Conservation (phyloP, 2,329 filamentous ascomycete genomes). For the Talaromyces sp. region DNA sequence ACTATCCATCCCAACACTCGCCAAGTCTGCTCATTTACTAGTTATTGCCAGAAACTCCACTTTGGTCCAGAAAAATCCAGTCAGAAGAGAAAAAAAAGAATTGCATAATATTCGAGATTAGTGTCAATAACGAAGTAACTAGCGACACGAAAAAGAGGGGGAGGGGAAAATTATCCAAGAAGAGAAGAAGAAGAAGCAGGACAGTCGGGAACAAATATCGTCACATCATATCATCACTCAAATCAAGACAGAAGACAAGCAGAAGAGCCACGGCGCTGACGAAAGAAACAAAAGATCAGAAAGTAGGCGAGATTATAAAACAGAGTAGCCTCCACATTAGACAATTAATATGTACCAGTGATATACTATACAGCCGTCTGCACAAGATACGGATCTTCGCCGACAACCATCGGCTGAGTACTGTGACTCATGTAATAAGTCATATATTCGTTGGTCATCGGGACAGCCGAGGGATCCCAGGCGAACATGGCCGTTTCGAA, state of each 20-base stretch:
- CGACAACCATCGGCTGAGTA: slow-evolving; percentile 28
- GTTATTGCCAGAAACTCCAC: background rate
- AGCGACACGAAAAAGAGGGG: background rate
- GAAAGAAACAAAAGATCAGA: slow-evolving; percentile 9
- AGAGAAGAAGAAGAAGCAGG: background rate
- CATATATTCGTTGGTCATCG: slow-evolving; percentile 30
- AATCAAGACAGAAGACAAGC: background rate
- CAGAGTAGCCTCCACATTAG: slow-evolving; percentile 13
- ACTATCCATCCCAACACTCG: background rate
- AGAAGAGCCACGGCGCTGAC: background rate
- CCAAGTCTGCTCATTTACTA: background rate
- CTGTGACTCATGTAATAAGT: slow-evolving; percentile 15
- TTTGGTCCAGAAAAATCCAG: background rate
- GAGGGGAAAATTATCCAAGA: background rate
- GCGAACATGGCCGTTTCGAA: slow-evolving; percentile 24
- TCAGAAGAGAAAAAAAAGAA: background rate
- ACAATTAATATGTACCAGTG: slow-evolving; percentile 16
- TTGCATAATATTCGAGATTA: background rate
- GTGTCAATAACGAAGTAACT: background rate
- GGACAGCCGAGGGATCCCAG: slow-evolving; percentile 27
- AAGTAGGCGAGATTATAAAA: background rate
- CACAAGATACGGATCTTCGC: slow-evolving; percentile 36
- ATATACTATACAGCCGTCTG: slow-evolving; percentile 32
- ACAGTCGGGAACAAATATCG: background rate
- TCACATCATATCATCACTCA: slow-evolving; percentile 2